Percentiles rank a stretch among this genome's conserved stretches.
Conservation (phyloP, 768 basidiomycete genomes). For the Termitomyces sp. region DNA sequence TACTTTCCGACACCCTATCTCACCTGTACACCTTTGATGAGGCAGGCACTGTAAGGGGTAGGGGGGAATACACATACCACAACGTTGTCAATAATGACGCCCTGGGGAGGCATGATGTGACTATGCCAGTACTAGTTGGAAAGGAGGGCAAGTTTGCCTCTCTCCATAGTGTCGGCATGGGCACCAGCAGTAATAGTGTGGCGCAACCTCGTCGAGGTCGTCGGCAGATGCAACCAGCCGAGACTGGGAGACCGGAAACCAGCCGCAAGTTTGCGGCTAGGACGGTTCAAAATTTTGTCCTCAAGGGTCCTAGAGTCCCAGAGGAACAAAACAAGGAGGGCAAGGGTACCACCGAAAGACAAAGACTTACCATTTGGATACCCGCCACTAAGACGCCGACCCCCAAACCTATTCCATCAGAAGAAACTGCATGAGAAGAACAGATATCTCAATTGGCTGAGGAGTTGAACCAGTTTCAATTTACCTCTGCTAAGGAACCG, state of each 20-base stretch:
- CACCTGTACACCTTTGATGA: conserved; percentile 4
- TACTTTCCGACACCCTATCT: neutral
- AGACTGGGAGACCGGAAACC: neutral
- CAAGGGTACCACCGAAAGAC: conserved; percentile 11
- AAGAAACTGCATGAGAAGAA: neutral
- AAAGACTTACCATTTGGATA: conserved; percentile 12
- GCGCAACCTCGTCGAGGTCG: neutral
- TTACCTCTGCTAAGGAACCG: neutral
- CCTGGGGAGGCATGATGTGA: neutral
- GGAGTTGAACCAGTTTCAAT: neutral
- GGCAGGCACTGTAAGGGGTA: conserved; percentile 6
- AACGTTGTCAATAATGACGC: neutral
- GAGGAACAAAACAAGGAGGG: conserved; percentile 8
- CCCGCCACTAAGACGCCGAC: neutral
- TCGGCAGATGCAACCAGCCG: neutral
- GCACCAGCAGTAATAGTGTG: too few relatives aligned
- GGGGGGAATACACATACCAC: conserved; percentile 13
- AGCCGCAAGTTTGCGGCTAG: conserved; percentile 3
- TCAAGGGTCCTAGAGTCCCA: conserved; percentile 9
- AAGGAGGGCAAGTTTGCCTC: conserved; percentile 1
- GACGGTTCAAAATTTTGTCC: conserved; percentile 9
- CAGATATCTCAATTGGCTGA: neutral
- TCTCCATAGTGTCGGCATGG: neutral
- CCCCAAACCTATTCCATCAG: too few relatives aligned
- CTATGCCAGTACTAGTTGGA: conserved; percentile 4